A percentile compares a stretch with the other conserved stretches of the same genome.
These are phyloP conservation scores for Backusella australiensis DNA, from an alignment of 192 early-diverging fungal genomes.

Conservation along the genomic window DNA sequence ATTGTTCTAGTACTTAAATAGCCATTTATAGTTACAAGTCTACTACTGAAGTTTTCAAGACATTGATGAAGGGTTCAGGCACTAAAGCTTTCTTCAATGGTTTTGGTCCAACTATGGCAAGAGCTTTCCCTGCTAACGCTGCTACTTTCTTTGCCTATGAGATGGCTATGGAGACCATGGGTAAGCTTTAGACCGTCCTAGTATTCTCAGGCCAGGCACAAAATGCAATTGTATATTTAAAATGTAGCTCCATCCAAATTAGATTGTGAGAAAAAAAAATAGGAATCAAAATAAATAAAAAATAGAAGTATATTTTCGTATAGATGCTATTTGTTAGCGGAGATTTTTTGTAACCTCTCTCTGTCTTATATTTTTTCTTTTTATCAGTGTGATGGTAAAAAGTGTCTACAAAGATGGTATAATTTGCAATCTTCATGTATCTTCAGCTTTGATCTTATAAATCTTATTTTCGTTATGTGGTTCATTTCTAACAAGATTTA, in stretches of 20 bases:
- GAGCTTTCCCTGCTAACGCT: slow-evolving; percentile 83
- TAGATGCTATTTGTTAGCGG: not conserved
- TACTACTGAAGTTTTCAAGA: slow-evolving; percentile 31
- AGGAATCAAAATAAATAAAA: not conserved
- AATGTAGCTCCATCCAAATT: not conserved
- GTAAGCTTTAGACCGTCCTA: not conserved
- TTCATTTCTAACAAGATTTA: not conserved
- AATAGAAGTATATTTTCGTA: not conserved
- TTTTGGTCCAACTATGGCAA: slow-evolving; percentile 77
- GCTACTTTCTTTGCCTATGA: slow-evolving; percentile 80
- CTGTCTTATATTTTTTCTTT: not conserved
- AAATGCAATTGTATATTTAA: not conserved
- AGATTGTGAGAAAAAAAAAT: slow-evolving; percentile 6
- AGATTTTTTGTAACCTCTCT: not conserved
- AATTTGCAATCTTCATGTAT: not conserved
- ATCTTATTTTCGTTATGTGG: not conserved
- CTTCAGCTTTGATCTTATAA: too few species aligned
- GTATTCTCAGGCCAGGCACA: not conserved
- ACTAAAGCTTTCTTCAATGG: slow-evolving; percentile 77
- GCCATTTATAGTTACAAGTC: slow-evolving; percentile 21
- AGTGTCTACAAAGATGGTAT: not conserved
- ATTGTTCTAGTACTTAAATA: not conserved
- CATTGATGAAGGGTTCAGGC: slow-evolving; percentile 52
- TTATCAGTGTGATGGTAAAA: not conserved
- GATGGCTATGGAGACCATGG: slow-evolving; percentile 52